Percentiles rank a stretch among this genome's conserved stretches.
phyloP scores from a whole-genome alignment of 2,329 filamentous ascomycete species.

The Colletotrichum sp. region DNA sequence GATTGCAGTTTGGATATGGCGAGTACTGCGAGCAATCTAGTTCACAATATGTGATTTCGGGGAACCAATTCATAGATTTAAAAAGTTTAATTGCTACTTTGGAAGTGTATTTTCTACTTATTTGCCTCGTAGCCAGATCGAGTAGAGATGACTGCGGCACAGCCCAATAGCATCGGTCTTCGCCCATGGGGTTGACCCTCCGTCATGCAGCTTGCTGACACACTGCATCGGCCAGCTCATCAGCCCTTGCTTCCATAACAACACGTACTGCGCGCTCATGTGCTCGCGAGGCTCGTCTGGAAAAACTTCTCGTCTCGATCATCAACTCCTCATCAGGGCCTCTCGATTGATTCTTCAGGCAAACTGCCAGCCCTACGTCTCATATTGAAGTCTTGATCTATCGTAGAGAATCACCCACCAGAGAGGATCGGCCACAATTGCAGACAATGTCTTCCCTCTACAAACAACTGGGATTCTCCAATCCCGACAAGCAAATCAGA shows the following conservation, averaged over 20 bases:
- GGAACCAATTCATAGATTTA: fast-evolving
- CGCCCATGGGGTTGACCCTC: fast-evolving
- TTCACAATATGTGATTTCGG: fast-evolving
- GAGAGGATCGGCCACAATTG: too few relatives aligned
- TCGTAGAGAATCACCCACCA: too few relatives aligned
- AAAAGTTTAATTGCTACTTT: too few relatives aligned
- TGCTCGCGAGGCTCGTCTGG: fast-evolving
- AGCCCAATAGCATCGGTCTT: neutral
- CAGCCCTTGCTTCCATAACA: too few relatives aligned
- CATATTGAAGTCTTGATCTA: too few relatives aligned
- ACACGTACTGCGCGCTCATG: fast-evolving
- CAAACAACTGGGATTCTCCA: fast-evolving
- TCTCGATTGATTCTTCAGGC: too few relatives aligned
- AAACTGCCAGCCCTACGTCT: too few relatives aligned
- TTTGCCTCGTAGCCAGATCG: too few relatives aligned
- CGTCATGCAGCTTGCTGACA: too few relatives aligned
- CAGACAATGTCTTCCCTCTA: neutral
- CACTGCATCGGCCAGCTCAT: neutral
- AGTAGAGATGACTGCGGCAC: neutral
- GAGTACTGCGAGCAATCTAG: too few relatives aligned
- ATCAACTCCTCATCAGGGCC: fast-evolving
- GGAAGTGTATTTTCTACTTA: fast-evolving
- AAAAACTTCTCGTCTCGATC: fast-evolving
- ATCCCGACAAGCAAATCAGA: neutral
- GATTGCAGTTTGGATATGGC: too few relatives aligned